Evolutionary conservation across 1,139 yeast genomes (phyloP).

Genomic region (Debaryomyces robertsiae): DNA sequence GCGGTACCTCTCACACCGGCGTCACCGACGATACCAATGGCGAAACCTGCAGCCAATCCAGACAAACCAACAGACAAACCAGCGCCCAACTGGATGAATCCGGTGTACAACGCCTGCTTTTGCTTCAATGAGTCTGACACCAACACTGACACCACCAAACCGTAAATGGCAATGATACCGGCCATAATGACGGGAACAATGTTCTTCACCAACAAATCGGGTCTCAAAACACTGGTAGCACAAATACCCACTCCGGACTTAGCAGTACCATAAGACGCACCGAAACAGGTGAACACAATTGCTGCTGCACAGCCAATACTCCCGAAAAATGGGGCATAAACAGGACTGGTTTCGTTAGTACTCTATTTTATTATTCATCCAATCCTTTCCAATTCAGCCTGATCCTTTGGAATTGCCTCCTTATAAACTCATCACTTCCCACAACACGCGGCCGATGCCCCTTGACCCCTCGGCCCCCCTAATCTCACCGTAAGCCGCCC

Average conservation of each 20-base stretch:
- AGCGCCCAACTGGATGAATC: slow-evolving; percentile 97
- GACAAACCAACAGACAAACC: slow-evolving; percentile 98
- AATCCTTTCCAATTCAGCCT: neutral
- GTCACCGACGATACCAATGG: slow-evolving; percentile 98
- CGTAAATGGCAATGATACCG: slow-evolving; percentile 99
- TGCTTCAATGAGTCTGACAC: slow-evolving; percentile 90
- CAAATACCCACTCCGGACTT: slow-evolving; percentile 99
- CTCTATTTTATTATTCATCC: neutral
- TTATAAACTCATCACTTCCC: too few species aligned
- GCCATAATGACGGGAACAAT: slow-evolving; percentile 99
- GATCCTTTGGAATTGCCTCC: neutral
- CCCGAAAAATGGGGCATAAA: slow-evolving; percentile 92
- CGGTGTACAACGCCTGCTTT: slow-evolving; percentile 91
- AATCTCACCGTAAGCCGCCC: too few species aligned
- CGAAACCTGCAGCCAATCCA: slow-evolving; percentile 95
- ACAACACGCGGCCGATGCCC: too few species aligned
- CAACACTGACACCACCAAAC: slow-evolving; percentile 94
- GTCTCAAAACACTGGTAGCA: slow-evolving; percentile 97
- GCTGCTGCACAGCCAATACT: slow-evolving; percentile 99
- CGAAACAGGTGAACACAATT: slow-evolving; percentile 96
- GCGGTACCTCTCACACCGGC: slow-evolving; percentile 97
- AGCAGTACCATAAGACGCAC: slow-evolving; percentile 99
- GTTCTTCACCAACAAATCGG: slow-evolving; percentile 87
- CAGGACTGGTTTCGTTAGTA: slow-evolving; percentile 52
- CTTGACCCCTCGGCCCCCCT: too few species aligned